Percentiles rank a stretch among this genome's conserved stretches.
phyloP scores from a whole-genome alignment of 371 early-diverging fungal genomes.

The Mortierella polycephala region DNA sequence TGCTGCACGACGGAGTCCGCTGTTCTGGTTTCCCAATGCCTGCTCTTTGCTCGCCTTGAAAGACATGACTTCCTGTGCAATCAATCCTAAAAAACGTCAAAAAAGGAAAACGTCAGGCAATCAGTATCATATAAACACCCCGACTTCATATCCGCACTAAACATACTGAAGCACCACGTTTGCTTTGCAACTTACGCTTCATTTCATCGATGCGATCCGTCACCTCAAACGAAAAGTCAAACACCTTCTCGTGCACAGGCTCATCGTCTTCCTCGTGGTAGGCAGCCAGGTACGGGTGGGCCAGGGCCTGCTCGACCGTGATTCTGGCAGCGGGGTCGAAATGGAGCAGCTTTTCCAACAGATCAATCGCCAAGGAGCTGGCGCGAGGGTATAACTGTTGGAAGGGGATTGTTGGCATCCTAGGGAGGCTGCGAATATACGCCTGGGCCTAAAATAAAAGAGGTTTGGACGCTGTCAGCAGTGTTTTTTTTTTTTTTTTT shows the following conservation, averaged over 20 bases:
- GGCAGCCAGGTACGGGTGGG: constrained; percentile 81
- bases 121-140: no score
- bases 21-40: constrained; percentile 36
- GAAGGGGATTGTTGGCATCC: constrained; percentile 91
- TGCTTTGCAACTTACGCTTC: constrained; percentile 82
- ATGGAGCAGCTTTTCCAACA: constrained; percentile 81
- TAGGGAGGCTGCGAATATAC: constrained; percentile 92
- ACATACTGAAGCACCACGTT: no score
- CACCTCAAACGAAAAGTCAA: constrained; percentile 95
- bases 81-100: constrained; percentile 66
- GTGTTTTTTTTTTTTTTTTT: no score
- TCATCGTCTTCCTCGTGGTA: constrained; percentile 86
- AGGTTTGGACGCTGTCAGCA: no score
- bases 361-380: constrained; percentile 77
- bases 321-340: constrained; percentile 88
- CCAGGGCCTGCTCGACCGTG: constrained; percentile 83
- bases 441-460: constrained; percentile 93
- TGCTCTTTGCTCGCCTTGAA: constrained; percentile 63
- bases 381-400: constrained; percentile 82
- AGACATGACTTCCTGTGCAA: constrained; percentile 88
- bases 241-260: constrained; percentile 73
- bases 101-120: no score
- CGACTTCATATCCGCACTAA: no score
- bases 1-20: constrained; percentile 46
- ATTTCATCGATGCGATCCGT: constrained; percentile 89